These are phyloP conservation scores for Debaryomyces subglobosus DNA, from an alignment of 1,139 yeast genomes.

Conservation along the genomic window DNA sequence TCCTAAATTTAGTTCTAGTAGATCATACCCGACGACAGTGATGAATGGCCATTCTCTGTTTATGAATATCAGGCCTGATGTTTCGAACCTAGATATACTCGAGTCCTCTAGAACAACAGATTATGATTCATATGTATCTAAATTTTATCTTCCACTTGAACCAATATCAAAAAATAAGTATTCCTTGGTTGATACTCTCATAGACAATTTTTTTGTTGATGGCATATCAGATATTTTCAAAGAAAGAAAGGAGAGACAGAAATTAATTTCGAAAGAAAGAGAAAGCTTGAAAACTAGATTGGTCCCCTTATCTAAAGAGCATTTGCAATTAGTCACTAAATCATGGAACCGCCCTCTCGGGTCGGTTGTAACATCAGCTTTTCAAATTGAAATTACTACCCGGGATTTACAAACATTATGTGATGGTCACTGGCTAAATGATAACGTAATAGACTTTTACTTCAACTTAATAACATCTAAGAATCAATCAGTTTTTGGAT, in stretches of 20 bases:
- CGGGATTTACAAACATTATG: slow-evolving; percentile 72
- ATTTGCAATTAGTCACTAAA: slow-evolving; percentile 24
- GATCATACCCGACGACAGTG: neutral
- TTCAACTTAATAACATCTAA: slow-evolving; percentile 56
- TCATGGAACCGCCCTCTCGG: slow-evolving; percentile 26
- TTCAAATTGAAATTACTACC: slow-evolving; percentile 60
- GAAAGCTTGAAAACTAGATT: slow-evolving; percentile 16
- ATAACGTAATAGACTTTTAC: slow-evolving; percentile 84
- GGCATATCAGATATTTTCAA: slow-evolving; percentile 18
- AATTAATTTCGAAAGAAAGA: slow-evolving; percentile 17
- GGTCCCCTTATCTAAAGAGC: slow-evolving; percentile 18
- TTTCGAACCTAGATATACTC: neutral
- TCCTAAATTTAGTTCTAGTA: neutral
- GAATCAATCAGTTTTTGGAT: slow-evolving; percentile 56
- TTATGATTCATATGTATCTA: slow-evolving; percentile 21
- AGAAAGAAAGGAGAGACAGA: slow-evolving; percentile 12
- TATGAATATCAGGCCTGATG: neutral
- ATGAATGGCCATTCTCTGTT: neutral
- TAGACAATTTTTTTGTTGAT: slow-evolving; percentile 21
- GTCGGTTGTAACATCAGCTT: slow-evolving; percentile 29
- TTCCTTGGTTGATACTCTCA: slow-evolving; percentile 20
- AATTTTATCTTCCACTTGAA: slow-evolving; percentile 20
- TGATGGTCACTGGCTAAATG: slow-evolving; percentile 85
- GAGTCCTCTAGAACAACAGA: slow-evolving; percentile 4
- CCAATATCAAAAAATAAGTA: slow-evolving; percentile 20